Base-by-base conservation (phyloP, 2,329 filamentous ascomycete genomes). In the Taxawa tesnikishii region DNA sequence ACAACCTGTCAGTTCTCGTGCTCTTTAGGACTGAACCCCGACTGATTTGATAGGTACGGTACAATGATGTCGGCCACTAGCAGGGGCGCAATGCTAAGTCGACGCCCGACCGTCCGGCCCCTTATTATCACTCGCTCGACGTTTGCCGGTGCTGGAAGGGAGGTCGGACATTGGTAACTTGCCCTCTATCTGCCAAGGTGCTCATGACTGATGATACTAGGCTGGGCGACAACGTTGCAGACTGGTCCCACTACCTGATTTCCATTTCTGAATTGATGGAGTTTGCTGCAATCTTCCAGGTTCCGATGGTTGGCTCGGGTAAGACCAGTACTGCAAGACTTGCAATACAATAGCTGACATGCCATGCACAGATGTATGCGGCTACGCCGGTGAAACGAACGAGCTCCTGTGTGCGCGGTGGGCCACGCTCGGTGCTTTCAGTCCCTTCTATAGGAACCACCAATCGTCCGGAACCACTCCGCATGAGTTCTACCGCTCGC, bases 401-500 rank as follows among this genome's bases (percentile, higher is more conserved):
- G 73, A 80, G 49, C 60, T 70, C 28, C 67, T 85, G 5, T 85
- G 80, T 50, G 72, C 79, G 3, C 73, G 81, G n/a, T 87, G 81
- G 81, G 72, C 78, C 1, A 67, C 69, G 15, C 65, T 84, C 0
- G 79, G 79, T 11, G 79, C 79, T 6, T 84, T 85, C 60, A 65
- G 69, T 23, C 75, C 79, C 1, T 85, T 87, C 60, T 84, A 75
- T 59, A 75, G 81, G 38, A 77, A 83, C 52, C 81, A 87, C 58
- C 78, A 79, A 37, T 62, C 64, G 16, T 53, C 65, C 26, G 51
- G 55, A 18, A 52, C 54, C 3, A 61, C 68, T n/a, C 50, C 54
- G 3, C 81, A 85, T 47, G 81, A 85, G 49, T 79, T 82, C 51
- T 88, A 85, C 54, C 68, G 62, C 28, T 85, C 78, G 75, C 57